A percentile compares a stretch with the other conserved stretches of the same genome.
Conservation (phyloP, 768 basidiomycete genomes). For the Hypholoma fasciculare region DNA sequence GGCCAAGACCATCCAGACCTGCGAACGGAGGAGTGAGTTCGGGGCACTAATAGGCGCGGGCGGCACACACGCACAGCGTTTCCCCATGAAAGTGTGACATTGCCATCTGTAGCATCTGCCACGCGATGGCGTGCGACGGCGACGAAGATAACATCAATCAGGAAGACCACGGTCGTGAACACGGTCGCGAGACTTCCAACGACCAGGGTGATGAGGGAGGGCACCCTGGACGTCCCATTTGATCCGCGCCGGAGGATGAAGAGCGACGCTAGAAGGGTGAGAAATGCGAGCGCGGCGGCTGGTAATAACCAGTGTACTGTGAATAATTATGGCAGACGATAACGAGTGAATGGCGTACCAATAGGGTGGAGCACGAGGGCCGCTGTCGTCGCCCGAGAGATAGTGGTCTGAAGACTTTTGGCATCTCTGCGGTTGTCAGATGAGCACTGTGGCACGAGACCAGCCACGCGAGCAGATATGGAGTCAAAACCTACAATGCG, state of each 20-base stretch:
- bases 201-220: slow-evolving; percentile 37
- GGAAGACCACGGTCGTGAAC: slow-evolving; percentile 49
- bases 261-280: slow-evolving; percentile 49
- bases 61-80: slow-evolving; percentile 40
- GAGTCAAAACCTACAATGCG: slow-evolving; percentile 35
- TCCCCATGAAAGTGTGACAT: slow-evolving; percentile 44
- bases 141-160: slow-evolving; percentile 53
- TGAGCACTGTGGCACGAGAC: slow-evolving; percentile 12
- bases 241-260: slow-evolving; percentile 41
- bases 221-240: slow-evolving; percentile 34
- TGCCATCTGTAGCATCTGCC: slow-evolving; percentile 38
- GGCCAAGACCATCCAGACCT: slow-evolving; percentile 58
- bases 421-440: slow-evolving; percentile 29
- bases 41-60: neutral
- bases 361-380: slow-evolving; percentile 57
- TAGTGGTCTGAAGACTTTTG: slow-evolving; percentile 34
- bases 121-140: slow-evolving; percentile 43
- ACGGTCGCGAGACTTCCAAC: slow-evolving; percentile 40
- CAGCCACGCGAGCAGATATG: slow-evolving; percentile 10
- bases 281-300: slow-evolving; percentile 53
- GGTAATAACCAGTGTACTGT: slow-evolving; percentile 1
- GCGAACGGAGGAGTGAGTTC: slow-evolving; percentile 1
- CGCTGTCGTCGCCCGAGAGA: slow-evolving; percentile 45
- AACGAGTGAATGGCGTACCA: slow-evolving; percentile 30
- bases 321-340: slow-evolving; percentile 8